phyloP scores from a whole-genome alignment of 306 rosid genomes.

The Acmispon strigosus region DNA sequence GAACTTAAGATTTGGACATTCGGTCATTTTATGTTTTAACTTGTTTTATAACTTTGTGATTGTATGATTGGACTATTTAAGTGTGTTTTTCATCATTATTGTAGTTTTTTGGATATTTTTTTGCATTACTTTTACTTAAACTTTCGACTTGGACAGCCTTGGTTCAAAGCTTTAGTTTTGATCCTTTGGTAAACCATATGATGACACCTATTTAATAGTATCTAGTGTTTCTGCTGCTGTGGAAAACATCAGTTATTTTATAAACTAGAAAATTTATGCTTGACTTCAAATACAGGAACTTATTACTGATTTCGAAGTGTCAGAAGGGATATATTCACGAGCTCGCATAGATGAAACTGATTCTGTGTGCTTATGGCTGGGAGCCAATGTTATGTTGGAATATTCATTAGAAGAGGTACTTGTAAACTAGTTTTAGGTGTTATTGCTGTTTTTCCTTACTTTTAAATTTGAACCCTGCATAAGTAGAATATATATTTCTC shows the following conservation, averaged over 20 bases:
- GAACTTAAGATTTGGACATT: too few relatives aligned
- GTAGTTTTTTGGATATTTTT: too few relatives aligned
- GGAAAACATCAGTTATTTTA: not conserved
- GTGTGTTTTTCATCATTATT: too few relatives aligned
- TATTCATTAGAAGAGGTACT: slow-evolving; percentile 84
- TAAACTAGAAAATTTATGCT: not conserved
- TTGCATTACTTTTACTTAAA: too few relatives aligned
- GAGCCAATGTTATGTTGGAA: slow-evolving; percentile 96
- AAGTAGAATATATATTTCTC: slow-evolving; percentile 15
- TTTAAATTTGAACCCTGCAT: not conserved
- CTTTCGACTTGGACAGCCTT: too few relatives aligned
- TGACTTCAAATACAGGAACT: slow-evolving; percentile 49
- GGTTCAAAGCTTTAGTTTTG: not conserved
- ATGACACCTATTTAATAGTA: not conserved
- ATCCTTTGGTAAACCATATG: not conserved
- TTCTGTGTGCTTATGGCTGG: slow-evolving; percentile 87
- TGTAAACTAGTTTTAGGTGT: slow-evolving; percentile 7
- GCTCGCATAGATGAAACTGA: slow-evolving; percentile 70
- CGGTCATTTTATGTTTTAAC: too few relatives aligned
- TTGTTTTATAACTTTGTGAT: too few relatives aligned
- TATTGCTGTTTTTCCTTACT: not conserved
- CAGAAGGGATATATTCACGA: slow-evolving; percentile 82
- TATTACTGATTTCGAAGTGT: slow-evolving; percentile 82
- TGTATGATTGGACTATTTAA: too few relatives aligned
- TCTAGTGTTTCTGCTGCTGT: not conserved